Conservation (phyloP, 2,329 filamentous ascomycete species). For the Fusarium virguliforme region DNA sequence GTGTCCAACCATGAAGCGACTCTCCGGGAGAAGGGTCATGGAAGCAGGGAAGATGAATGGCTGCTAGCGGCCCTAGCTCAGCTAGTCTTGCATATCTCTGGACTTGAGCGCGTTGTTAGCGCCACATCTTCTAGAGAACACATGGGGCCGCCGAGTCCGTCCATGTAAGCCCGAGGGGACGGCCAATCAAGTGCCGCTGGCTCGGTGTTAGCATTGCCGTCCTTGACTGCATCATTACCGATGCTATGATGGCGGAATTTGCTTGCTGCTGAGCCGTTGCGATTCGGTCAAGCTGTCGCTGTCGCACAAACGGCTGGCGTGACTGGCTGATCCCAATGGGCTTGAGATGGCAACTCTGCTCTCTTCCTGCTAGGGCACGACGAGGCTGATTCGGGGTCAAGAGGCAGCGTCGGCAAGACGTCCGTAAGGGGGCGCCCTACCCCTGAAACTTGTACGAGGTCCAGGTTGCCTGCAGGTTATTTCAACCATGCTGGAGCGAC, state of each 20-base stretch:
- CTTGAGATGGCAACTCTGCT: not conserved
- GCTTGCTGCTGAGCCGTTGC: not conserved
- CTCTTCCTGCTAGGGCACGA: not conserved
- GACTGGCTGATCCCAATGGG: not conserved
- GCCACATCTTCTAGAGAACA: not conserved
- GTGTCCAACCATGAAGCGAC: slow-evolving; percentile 1
- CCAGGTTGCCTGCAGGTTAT: not conserved
- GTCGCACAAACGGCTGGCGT: not conserved
- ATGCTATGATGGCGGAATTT: not conserved
- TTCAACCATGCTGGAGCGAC: not conserved
- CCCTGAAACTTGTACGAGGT: slow-evolving; percentile 13
- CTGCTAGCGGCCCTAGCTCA: not conserved
- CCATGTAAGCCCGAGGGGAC: not conserved
- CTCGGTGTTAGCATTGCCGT: not conserved
- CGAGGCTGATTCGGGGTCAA: not conserved
- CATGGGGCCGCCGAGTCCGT: not conserved
- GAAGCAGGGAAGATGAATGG: slow-evolving; percentile 14
- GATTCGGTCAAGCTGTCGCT: not conserved
- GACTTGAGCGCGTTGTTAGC: not conserved
- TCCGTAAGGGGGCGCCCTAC: not conserved
- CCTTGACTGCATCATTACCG: not conserved
- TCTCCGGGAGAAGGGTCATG: not conserved
- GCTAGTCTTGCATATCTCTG: slow-evolving; percentile 3
- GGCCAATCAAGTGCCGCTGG: not conserved
- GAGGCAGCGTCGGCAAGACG: not conserved